phyloP scores from a whole-genome alignment of 2,329 filamentous ascomycete genomes.

The Fusarium avenaceum region DNA sequence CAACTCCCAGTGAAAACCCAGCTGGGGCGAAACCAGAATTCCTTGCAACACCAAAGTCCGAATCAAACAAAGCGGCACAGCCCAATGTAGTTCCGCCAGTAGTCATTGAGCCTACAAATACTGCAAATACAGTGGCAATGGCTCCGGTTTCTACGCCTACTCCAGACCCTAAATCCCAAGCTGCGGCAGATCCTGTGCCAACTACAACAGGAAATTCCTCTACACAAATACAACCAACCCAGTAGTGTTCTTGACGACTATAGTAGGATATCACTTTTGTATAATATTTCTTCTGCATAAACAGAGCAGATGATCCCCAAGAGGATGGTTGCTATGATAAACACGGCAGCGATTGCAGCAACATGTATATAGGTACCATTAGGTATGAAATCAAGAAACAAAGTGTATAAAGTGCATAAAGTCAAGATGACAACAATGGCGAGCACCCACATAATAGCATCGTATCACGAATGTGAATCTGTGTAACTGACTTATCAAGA shows the following conservation, averaged over 20 bases:
- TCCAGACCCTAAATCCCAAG: conserved; percentile 2
- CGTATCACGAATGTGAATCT: not conserved
- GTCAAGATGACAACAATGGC: not conserved
- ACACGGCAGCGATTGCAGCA: conserved; percentile 11
- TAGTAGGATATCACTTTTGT: not conserved
- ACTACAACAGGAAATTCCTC: not conserved
- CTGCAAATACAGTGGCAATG: conserved; percentile 15
- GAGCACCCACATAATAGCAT: too few species aligned
- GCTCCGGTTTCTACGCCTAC: conserved; percentile 4
- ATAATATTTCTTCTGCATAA: not conserved
- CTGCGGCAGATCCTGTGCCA: conserved; percentile 5
- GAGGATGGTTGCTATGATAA: conserved; percentile 6
- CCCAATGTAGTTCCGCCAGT: conserved; percentile 8
- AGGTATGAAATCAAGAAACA: conserved; percentile 8
- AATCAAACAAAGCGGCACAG: conserved; percentile 19
- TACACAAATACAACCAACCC: conserved; percentile 1
- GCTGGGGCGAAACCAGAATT: conserved; percentile 12
- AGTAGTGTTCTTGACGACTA: not conserved
- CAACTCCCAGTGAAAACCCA: conserved; percentile 5
- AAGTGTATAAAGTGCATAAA: not conserved
- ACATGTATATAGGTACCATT: not conserved
- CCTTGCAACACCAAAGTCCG: conserved; percentile 12
- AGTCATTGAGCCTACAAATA: conserved; percentile 10
- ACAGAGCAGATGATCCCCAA: not conserved
- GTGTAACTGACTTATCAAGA: not conserved